phyloP scores from a whole-genome alignment of 495 filamentous ascomycete genomes.

The Neurospora tetraspora region DNA sequence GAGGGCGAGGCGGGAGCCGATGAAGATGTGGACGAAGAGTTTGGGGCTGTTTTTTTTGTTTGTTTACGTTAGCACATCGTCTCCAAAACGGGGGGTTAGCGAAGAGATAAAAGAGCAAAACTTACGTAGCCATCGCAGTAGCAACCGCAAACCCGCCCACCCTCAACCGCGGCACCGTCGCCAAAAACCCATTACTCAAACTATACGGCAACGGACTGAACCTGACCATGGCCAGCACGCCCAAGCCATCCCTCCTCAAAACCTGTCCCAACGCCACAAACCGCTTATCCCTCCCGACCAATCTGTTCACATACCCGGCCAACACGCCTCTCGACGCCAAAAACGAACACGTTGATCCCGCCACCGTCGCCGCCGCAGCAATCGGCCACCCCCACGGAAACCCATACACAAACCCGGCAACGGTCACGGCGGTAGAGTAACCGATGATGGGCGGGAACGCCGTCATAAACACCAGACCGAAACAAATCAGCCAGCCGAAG shows the following conservation, averaged over 20 bases:
- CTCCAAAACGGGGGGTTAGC: neutral
- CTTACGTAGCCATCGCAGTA: constrained; percentile 52
- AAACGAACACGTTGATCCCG: constrained; percentile 67
- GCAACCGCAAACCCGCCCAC: constrained; percentile 68
- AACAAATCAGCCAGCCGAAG: constrained; percentile 71
- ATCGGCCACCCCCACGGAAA: constrained; percentile 88
- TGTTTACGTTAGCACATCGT: neutral
- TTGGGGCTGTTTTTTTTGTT: constrained; percentile 48
- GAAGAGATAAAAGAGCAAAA: neutral
- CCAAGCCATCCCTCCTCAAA: constrained; percentile 72
- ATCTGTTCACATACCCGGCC: constrained; percentile 60
- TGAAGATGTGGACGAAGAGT: constrained; percentile 84
- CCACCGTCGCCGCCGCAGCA: constrained; percentile 64
- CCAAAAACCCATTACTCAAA: constrained; percentile 85
- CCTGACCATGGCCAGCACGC: constrained; percentile 84
- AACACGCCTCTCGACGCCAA: constrained; percentile 68
- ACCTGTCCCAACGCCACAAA: constrained; percentile 52
- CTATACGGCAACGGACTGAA: constrained; percentile 93
- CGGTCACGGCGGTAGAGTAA: constrained; percentile 76
- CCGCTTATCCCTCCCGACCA: constrained; percentile 73
- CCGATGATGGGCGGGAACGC: constrained; percentile 90
- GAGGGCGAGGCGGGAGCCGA: constrained; percentile 63
- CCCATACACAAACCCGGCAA: constrained; percentile 89
- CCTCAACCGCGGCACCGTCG: constrained; percentile 81
- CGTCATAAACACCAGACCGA: constrained; percentile 62